Percentiles rank a stretch among this genome's conserved stretches.
Conservation (phyloP, 768 basidiomycete genomes). For the Punctularia strigosozonata region DNA sequence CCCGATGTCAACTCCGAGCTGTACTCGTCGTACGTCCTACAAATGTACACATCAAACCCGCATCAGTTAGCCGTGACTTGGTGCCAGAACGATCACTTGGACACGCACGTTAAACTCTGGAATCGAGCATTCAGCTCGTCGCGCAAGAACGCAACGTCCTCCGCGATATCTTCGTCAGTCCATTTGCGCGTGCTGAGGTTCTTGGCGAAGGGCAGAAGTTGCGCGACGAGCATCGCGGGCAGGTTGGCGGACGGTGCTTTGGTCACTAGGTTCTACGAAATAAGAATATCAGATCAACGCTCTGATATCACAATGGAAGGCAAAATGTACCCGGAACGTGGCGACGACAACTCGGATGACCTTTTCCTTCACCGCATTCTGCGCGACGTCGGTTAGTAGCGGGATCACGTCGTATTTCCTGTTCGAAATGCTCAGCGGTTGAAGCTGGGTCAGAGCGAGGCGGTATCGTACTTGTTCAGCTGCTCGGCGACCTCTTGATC, state of each 20-base stretch:
- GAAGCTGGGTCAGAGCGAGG: neutral
- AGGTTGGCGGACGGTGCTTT: slow-evolving; percentile 85
- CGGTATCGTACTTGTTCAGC: slow-evolving; percentile 63
- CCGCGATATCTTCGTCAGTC: slow-evolving; percentile 90
- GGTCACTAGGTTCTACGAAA: slow-evolving; percentile 67
- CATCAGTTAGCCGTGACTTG: neutral
- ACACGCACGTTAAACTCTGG: slow-evolving; percentile 77
- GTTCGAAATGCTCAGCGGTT: neutral
- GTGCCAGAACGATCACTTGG: too few species aligned
- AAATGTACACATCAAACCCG: neutral
- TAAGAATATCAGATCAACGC: slow-evolving; percentile 1
- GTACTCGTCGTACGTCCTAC: slow-evolving; percentile 94
- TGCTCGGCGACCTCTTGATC: slow-evolving; percentile 76
- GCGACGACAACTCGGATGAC: slow-evolving; percentile 89
- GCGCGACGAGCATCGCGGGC: slow-evolving; percentile 83
- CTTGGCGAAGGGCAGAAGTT: slow-evolving; percentile 78
- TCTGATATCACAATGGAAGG: neutral
- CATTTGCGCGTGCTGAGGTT: slow-evolving; percentile 79
- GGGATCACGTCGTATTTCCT: slow-evolving; percentile 90
- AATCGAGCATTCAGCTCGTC: slow-evolving; percentile 80
- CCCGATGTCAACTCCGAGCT: slow-evolving; percentile 82
- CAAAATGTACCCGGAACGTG: slow-evolving; percentile 60
- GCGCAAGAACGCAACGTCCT: slow-evolving; percentile 80
- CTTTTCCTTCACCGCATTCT: slow-evolving; percentile 92
- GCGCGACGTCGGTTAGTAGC: slow-evolving; percentile 70